phyloP scores from a whole-genome alignment of 164 flowering plant species.

The Euptelea pleiosperma region DNA sequence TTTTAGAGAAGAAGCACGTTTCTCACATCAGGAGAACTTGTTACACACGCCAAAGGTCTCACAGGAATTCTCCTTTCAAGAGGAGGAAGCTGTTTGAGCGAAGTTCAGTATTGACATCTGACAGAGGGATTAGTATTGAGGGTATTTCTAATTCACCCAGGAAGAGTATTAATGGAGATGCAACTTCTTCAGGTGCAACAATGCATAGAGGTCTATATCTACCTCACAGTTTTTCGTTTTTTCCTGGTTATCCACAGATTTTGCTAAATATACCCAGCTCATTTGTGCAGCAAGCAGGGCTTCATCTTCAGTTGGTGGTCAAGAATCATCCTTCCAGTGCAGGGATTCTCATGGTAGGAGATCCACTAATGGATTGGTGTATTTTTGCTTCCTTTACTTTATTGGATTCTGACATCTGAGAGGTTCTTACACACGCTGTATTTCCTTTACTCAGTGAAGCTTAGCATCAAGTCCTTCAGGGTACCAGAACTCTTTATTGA shows the following conservation, averaged over 20 bases:
- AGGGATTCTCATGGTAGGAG: slow-evolving; percentile 69
- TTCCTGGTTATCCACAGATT: neutral
- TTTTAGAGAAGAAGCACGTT: slow-evolving; percentile 33
- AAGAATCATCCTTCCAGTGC: slow-evolving; percentile 33
- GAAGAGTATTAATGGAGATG: slow-evolving; percentile 31
- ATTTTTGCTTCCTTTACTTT: slow-evolving; percentile 25
- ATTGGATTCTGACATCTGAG: slow-evolving; percentile 13
- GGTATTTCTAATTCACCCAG: slow-evolving; percentile 30
- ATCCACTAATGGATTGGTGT: slow-evolving; percentile 1
- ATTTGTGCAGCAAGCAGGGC: slow-evolving; percentile 35
- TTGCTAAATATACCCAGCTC: neutral
- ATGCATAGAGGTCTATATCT: slow-evolving; percentile 35
- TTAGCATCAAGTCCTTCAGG: slow-evolving; percentile 81
- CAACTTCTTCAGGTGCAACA: slow-evolving; percentile 23
- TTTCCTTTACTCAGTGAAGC: slow-evolving; percentile 70
- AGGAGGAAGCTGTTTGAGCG: slow-evolving; percentile 54
- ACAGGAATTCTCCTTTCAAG: slow-evolving; percentile 57
- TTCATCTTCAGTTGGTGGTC: slow-evolving; percentile 38
- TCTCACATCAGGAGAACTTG: slow-evolving; percentile 38
- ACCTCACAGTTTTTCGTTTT: neutral
- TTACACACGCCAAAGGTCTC: slow-evolving; percentile 57
- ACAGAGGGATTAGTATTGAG: slow-evolving; percentile 35
- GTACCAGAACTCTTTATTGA: slow-evolving; percentile 93
- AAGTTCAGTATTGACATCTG: slow-evolving; percentile 42
- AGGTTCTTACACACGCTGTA: slow-evolving; percentile 23